phyloP scores from a whole-genome alignment of 2,329 filamentous ascomycete species.

The Metarhizium album region DNA sequence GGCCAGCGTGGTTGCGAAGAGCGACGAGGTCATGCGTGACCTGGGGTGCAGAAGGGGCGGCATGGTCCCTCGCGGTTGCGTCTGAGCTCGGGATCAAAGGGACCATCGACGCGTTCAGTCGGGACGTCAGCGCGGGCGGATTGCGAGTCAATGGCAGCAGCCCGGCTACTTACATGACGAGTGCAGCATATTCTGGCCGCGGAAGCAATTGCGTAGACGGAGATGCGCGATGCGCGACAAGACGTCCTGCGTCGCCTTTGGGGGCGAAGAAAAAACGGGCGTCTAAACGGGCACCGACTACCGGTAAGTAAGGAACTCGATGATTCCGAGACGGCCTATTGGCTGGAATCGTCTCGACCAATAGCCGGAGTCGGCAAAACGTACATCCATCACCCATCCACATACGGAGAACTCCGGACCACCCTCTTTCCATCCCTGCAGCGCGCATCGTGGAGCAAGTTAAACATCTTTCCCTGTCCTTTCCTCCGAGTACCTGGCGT shows the following conservation, averaged over 20 bases:
- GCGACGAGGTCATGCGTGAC: constrained; percentile 83
- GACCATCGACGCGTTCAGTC: constrained; percentile 2
- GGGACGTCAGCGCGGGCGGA: constrained; percentile 2
- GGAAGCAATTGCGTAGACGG: not conserved
- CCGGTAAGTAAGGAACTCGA: constrained; percentile 2
- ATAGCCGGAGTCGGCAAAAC: constrained; percentile 9
- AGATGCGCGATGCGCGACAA: not conserved
- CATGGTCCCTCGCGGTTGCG: constrained; percentile 37
- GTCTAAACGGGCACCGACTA: not conserved
- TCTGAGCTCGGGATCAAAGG: constrained; percentile 1
- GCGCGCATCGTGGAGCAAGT: too few relatives aligned
- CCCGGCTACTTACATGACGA: constrained; percentile 10
- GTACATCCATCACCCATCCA: constrained; percentile 4
- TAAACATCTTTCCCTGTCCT: too few relatives aligned
- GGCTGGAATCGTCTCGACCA: constrained; percentile 3
- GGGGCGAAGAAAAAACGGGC: constrained; percentile 7
- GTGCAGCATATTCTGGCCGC: constrained; percentile 10
- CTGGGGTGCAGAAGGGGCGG: constrained; percentile 85
- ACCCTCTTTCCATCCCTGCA: too few relatives aligned
- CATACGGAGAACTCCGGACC: too few relatives aligned
- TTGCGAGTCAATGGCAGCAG: not conserved
- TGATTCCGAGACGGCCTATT: constrained; percentile 10
- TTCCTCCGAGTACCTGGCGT: too few relatives aligned
- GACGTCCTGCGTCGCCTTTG: not conserved
- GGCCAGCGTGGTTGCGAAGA: constrained; percentile 87